Conservation (phyloP, 176 grass and related monocot species). For the Dendrocalamus sinicus region DNA sequence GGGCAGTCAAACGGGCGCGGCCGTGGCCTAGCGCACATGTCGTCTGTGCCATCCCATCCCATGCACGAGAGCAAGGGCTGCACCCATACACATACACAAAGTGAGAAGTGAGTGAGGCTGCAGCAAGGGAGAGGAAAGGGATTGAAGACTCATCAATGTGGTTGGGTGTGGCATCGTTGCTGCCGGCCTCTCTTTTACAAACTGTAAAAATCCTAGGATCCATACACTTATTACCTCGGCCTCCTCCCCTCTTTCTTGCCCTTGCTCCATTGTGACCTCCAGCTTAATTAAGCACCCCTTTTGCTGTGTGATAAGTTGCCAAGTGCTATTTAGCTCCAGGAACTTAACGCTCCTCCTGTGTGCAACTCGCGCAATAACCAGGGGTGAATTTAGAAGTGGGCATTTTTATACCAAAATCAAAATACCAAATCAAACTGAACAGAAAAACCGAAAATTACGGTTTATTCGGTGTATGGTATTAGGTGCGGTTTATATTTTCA, state of each 20-base stretch:
- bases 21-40: too few relatives aligned
- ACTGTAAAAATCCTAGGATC: constrained; percentile 42
- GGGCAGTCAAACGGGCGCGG: neutral
- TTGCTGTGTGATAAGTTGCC: neutral
- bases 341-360: neutral
- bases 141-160: constrained; percentile 55
- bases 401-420: too few relatives aligned
- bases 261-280: neutral
- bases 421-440: too few relatives aligned
- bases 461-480: too few relatives aligned
- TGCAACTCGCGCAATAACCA: neutral
- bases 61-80: neutral
- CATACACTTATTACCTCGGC: constrained; percentile 19
- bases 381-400: too few relatives aligned
- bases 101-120: neutral
- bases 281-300: neutral
- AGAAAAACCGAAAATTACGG: too few relatives aligned
- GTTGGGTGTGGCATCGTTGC: constrained; percentile 35
- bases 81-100: neutral
- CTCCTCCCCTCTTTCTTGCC: neutral
- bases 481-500: too few relatives aligned
- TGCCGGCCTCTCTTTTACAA: constrained; percentile 1
- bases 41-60: too few relatives aligned
- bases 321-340: neutral
- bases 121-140: neutral